Percentiles rank a stretch among this genome's conserved stretches.
Conservation (phyloP, 1,284 basidiomycete genomes). For the Marasmius tenuissimus region DNA sequence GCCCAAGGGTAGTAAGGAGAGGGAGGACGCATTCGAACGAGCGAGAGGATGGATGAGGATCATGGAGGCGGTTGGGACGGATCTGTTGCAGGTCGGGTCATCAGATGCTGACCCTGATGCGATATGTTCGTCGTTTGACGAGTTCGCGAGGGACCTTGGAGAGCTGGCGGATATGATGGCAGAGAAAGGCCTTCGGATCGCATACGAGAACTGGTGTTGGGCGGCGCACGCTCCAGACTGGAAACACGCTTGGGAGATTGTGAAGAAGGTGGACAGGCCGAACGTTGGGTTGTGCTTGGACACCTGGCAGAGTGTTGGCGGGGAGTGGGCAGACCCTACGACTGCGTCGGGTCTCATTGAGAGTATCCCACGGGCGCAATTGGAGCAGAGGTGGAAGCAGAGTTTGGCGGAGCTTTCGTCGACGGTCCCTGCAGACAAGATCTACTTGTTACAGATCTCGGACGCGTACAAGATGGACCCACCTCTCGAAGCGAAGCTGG, state of each 20-base stretch:
- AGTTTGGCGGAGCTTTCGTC: background rate
- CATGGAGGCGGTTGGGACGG: background rate
- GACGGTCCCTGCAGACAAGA: slow-evolving; percentile 5
- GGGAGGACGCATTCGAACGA: background rate
- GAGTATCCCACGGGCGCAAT: background rate
- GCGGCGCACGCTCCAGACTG: background rate
- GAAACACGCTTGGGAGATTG: background rate
- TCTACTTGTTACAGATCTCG: slow-evolving; percentile 6
- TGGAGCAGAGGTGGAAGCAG: background rate
- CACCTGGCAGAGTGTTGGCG: background rate
- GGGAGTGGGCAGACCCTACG: slow-evolving; percentile 4
- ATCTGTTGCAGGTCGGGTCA: background rate
- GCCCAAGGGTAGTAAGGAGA: background rate
- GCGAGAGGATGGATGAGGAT: slow-evolving; percentile 2
- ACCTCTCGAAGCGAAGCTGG: background rate
- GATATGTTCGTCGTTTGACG: background rate
- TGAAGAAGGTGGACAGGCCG: background rate
- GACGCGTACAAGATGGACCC: slow-evolving; percentile 3
- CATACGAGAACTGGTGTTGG: slow-evolving; percentile 1
- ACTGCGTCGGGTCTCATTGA: slow-evolving; percentile 1
- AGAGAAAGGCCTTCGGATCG: background rate
- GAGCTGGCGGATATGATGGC: background rate
- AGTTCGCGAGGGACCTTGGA: background rate
- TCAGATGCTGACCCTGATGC: background rate
- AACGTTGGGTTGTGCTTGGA: background rate